Percentiles rank a stretch among this genome's conserved stretches.
These are phyloP conservation scores for Nothophoma quercina DNA, from an alignment of 2,329 filamentous ascomycete genomes.

Conservation along the genomic window DNA sequence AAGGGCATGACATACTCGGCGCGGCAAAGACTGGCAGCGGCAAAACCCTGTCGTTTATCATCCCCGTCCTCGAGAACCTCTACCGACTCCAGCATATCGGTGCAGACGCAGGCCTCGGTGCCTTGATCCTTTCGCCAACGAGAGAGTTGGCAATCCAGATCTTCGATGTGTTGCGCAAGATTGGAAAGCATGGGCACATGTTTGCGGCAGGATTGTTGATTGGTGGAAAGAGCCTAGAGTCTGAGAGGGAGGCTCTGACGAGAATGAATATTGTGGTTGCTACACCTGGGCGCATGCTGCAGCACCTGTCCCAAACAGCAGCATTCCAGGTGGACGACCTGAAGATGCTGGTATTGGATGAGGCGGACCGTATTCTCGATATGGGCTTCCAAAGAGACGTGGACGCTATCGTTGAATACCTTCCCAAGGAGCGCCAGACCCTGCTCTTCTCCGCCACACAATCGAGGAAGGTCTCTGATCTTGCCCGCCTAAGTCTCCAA, in stretches of 20 bases:
- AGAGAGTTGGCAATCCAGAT: constrained; percentile 96
- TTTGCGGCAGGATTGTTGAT: constrained; percentile 95
- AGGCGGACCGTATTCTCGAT: constrained; percentile 96
- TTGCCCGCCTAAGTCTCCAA: constrained; percentile 84
- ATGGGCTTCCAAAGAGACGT: constrained; percentile 94
- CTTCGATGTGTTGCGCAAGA: constrained; percentile 89
- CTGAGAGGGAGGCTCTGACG: constrained; percentile 82
- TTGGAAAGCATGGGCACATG: constrained; percentile 81
- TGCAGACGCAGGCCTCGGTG: constrained; percentile 83
- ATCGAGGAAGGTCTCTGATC: constrained; percentile 90
- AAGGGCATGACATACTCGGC: constrained; percentile 86
- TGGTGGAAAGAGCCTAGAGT: constrained; percentile 87
- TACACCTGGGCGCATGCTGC: constrained; percentile 92
- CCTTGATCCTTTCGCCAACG: constrained; percentile 91
- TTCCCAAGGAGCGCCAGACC: constrained; percentile 86
- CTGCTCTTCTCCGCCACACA: constrained; percentile 96
- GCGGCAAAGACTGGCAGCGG: constrained; percentile 95
- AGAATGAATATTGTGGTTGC: constrained; percentile 98
- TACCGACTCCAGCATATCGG: constrained; percentile 90
- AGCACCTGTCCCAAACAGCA: constrained; percentile 94
- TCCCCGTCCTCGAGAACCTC: constrained; percentile 91
- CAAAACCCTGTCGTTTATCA: constrained; percentile 91
- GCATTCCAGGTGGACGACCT: constrained; percentile 89
- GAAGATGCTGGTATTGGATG: constrained; percentile 91
- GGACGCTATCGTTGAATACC: constrained; percentile 90